Base-by-base conservation (phyloP, 345 rosid genomes). In the Salix suchowensis region DNA sequence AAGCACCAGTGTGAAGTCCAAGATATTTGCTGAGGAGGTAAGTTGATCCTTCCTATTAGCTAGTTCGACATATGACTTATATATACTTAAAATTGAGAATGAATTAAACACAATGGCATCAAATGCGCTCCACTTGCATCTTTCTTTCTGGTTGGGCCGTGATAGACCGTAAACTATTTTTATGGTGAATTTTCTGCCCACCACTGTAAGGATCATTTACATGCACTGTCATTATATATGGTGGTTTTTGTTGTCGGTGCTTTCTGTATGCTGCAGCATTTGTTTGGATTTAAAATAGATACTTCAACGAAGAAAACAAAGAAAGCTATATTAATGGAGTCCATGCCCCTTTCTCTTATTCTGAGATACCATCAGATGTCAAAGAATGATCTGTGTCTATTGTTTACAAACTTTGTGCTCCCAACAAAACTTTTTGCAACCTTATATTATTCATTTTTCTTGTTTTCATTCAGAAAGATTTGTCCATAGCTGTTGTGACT, bases 1-100 rank as follows among this genome's bases (percentile, higher is more conserved):
- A 79, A 87, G 85, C 82, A 92, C 90, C 76, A 84, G 90, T 73
- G 82, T 94, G 52, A 85, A 91, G 79, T 87, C 92, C 71, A 89
- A 83, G 78, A 91, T 94, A 73, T 65, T 77, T 70, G 74, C 87
- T 13, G 79, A 86, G 58, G 97, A 94, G 97, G 97, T 92, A 65
- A 74, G 73, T 70, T 54, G 55, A 42, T 67, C 71, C 23, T 32
- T 2, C 23, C 40, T 34, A 6, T 60, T 48, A 2, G 39, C 67
- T 6, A 16, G n/a, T 16, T 50, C 30, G 67, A 71, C 34, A 46
- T 16, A 52, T 19, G 21, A 32, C 42, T 16, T 2, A 48, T 1
- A 16, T 28, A 70, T 2, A 13, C 39, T 70, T 37, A 3, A 4
- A 46, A 14, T 24, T 50, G 16, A 70, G 14, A 46, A 46, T 44